Percentiles rank a stretch among this genome's conserved stretches.
Evolutionary conservation across 768 basidiomycete genomes (phyloP).

Genomic region (Boletus subcaerulescens): DNA sequence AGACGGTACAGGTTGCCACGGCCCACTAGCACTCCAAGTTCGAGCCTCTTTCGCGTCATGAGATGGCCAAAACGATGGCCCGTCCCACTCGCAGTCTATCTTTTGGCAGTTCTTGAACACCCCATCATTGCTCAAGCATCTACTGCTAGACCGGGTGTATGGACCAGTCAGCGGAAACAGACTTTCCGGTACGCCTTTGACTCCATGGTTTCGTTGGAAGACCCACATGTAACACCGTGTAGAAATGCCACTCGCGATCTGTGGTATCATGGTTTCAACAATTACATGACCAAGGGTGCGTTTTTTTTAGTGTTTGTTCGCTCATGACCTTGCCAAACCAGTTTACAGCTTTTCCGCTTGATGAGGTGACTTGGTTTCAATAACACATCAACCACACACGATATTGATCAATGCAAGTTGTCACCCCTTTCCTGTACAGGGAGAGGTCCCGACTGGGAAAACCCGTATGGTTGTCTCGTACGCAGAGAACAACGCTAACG

Average conservation of each 20-base stretch:
- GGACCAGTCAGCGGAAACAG: slow-evolving; percentile 58
- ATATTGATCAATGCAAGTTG: slow-evolving; percentile 48
- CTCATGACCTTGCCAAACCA: slow-evolving; percentile 19
- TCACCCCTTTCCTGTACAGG: slow-evolving; percentile 84
- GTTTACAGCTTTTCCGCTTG: slow-evolving; percentile 72
- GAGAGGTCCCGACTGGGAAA: slow-evolving; percentile 82
- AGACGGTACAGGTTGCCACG: slow-evolving; percentile 17
- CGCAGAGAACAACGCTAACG: slow-evolving; percentile 10
- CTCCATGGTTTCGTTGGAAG: neutral
- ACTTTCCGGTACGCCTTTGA: slow-evolving; percentile 47
- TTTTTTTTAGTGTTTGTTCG: slow-evolving; percentile 1
- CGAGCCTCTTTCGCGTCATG: slow-evolving; percentile 24
- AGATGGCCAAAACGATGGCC: slow-evolving; percentile 51
- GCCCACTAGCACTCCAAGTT: neutral
- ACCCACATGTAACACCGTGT: slow-evolving; percentile 3
- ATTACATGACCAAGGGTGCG: slow-evolving; percentile 83
- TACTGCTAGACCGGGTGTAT: slow-evolving; percentile 34
- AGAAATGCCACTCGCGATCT: slow-evolving; percentile 73
- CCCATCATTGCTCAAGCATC: slow-evolving; percentile 14
- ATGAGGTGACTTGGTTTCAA: slow-evolving; percentile 55
- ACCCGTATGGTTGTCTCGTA: slow-evolving; percentile 55
- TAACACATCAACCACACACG: neutral
- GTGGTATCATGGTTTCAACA: slow-evolving; percentile 89
- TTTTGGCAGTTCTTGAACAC: slow-evolving; percentile 39
- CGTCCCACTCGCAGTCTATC: slow-evolving; percentile 40